These are phyloP conservation scores for Protea cynaroides DNA, from an alignment of 164 flowering plant species.

Conservation along the genomic window DNA sequence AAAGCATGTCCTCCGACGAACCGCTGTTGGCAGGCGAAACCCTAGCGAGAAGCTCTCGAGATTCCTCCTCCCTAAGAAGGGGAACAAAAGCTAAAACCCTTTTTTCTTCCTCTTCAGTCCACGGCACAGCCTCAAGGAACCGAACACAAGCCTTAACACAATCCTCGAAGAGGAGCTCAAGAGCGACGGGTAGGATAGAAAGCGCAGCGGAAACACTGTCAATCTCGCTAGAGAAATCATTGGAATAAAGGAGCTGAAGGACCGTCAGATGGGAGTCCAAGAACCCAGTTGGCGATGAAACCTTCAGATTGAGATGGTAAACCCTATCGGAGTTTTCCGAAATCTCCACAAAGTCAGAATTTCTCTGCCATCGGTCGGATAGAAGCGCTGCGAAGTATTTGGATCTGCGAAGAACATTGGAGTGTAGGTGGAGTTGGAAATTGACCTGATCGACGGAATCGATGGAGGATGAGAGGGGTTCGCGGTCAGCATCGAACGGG, in stretches of 20 bases:
- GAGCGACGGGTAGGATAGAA: slow-evolving; percentile 58
- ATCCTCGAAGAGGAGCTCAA: slow-evolving; percentile 77
- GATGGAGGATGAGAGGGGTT: too few species aligned
- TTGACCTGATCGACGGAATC: too few species aligned
- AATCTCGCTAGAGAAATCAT: slow-evolving; percentile 38
- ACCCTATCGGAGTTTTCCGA: too few species aligned
- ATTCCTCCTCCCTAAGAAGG: slow-evolving; percentile 51
- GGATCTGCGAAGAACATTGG: too few species aligned
- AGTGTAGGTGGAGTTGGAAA: too few species aligned
- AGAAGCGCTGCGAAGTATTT: too few species aligned
- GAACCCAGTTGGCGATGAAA: too few species aligned
- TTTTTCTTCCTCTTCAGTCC: slow-evolving; percentile 83
- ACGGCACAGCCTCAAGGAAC: slow-evolving; percentile 86
- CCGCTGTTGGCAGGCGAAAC: slow-evolving; percentile 34
- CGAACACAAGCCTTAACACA: slow-evolving; percentile 57
- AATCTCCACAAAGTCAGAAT: too few species aligned
- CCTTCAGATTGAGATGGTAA: too few species aligned
- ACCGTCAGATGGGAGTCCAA: too few species aligned
- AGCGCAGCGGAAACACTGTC: slow-evolving; percentile 34
- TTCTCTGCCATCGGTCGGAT: too few species aligned
- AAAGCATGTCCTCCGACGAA: slow-evolving; percentile 65
- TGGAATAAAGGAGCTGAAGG: not conserved
- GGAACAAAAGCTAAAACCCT: slow-evolving; percentile 55
- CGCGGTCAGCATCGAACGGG: too few species aligned
- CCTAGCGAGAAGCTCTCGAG: slow-evolving; percentile 58